Evolutionary conservation across 208 protist genomes (phyloP).

Genomic region (Endotrypanum monterogeii): DNA sequence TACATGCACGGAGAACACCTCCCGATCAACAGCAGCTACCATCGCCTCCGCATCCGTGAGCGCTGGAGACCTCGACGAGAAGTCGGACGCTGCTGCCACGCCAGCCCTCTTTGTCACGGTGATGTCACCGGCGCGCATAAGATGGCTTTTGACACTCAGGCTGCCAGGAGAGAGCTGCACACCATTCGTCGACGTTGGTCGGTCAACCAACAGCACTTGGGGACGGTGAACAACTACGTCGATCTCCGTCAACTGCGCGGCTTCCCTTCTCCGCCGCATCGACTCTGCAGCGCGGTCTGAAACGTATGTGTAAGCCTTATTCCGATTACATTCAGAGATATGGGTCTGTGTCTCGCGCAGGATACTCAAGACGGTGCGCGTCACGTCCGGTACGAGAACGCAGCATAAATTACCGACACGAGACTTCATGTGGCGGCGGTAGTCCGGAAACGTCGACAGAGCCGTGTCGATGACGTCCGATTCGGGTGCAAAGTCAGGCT

Average conservation of each 20-base stretch:
- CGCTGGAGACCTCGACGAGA: background rate
- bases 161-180: conserved; percentile 67
- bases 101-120: background rate
- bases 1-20: conserved; percentile 37
- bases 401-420: conserved; percentile 54
- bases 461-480: background rate
- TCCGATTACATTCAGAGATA: conserved; percentile 68
- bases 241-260: conserved; percentile 56
- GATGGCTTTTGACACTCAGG: conserved; percentile 50
- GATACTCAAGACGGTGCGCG: conserved; percentile 39
- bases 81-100: background rate
- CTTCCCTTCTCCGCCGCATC: conserved; percentile 29
- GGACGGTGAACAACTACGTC: conserved; percentile 63
- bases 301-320: conserved; percentile 76
- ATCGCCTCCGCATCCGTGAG: conserved; percentile 5
- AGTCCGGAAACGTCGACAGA: conserved; percentile 12
- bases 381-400: conserved; percentile 67
- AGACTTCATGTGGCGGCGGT: conserved; percentile 49
- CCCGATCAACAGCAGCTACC: conserved; percentile 7
- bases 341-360: conserved; percentile 51
- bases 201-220: conserved; percentile 55
- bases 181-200: conserved; percentile 31
- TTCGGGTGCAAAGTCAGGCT: background rate
- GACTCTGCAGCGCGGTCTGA: conserved; percentile 42
- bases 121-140: conserved; percentile 24